These are phyloP conservation scores for Euclidium syriacum DNA, from an alignment of 345 rosid genomes.

Conservation along the genomic window DNA sequence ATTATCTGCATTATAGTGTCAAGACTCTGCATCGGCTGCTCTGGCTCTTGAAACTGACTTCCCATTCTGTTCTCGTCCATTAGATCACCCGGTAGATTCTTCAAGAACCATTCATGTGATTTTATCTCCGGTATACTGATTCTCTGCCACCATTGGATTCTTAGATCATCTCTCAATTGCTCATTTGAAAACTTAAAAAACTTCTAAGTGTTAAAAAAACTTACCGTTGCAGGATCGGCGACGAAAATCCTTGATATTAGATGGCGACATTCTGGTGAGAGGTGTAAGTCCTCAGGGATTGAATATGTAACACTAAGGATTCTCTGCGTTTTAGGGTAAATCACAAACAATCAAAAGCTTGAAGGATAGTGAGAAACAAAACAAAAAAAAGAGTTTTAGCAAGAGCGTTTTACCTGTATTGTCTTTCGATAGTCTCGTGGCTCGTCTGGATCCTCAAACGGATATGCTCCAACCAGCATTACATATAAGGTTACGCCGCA, in stretches of 20 bases:
- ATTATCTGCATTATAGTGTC: slow-evolving; percentile 94
- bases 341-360: neutral
- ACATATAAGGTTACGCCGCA: slow-evolving; percentile 91
- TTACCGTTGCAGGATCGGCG: slow-evolving; percentile 32
- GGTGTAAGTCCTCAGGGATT: slow-evolving; percentile 30
- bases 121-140: slow-evolving; percentile 74
- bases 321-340: slow-evolving; percentile 8
- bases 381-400: neutral
- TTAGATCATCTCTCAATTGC: slow-evolving; percentile 1
- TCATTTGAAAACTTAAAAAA: neutral
- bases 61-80: slow-evolving; percentile 58
- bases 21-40: slow-evolving; percentile 77
- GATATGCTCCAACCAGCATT: slow-evolving; percentile 96
- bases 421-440: slow-evolving; percentile 85
- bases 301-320: slow-evolving; percentile 34
- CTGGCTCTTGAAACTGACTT: slow-evolving; percentile 66
- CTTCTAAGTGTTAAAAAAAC: neutral
- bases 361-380: neutral
- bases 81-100: slow-evolving; percentile 75
- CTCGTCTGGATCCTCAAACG: slow-evolving; percentile 92
- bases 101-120: slow-evolving; percentile 80
- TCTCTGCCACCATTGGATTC: slow-evolving; percentile 56
- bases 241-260: slow-evolving; percentile 31
- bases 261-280: slow-evolving; percentile 32
- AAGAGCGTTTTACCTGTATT: slow-evolving; percentile 49